Conservation (phyloP, 805 yeast genomes). For the Saturnispora saitoi region DNA sequence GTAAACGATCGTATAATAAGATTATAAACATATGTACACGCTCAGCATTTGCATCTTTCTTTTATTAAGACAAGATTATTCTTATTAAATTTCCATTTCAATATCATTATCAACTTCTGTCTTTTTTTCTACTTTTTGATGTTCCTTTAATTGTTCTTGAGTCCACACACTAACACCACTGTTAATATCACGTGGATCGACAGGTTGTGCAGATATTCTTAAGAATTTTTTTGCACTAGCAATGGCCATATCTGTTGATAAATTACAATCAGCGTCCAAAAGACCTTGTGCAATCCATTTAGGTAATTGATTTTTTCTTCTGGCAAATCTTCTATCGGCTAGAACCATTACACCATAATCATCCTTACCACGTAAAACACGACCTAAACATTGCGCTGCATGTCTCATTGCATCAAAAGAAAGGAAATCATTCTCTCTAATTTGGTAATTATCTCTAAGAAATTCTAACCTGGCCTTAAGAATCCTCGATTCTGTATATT, state of each 20-base stretch:
- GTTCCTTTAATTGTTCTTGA: constrained; percentile 49
- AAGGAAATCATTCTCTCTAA: constrained; percentile 85
- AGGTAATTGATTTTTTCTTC: constrained; percentile 82
- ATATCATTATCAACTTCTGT: constrained; percentile 25
- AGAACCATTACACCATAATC: constrained; percentile 98
- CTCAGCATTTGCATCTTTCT: neutral
- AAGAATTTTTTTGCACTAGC: constrained; percentile 90
- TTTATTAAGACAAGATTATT: no score
- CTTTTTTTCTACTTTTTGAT: constrained; percentile 36
- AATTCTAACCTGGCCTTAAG: constrained; percentile 92
- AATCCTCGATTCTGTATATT: constrained; percentile 94
- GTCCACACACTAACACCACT: constrained; percentile 89
- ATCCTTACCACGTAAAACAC: constrained; percentile 95
- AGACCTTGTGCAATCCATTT: constrained; percentile 96
- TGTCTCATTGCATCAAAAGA: constrained; percentile 99
- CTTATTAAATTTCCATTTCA: constrained; percentile 20
- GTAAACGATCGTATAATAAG: constrained; percentile 4
- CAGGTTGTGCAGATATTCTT: constrained; percentile 90
- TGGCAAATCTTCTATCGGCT: constrained; percentile 87
- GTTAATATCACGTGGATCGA: constrained; percentile 81
- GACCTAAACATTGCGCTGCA: constrained; percentile 97
- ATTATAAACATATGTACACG: neutral
- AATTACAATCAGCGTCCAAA: constrained; percentile 80
- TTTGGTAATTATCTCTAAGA: constrained; percentile 84
- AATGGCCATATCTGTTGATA: constrained; percentile 95